These are phyloP conservation scores for Phytophthora melonis DNA, from an alignment of 352 stramenopile genomes.

Conservation along the genomic window DNA sequence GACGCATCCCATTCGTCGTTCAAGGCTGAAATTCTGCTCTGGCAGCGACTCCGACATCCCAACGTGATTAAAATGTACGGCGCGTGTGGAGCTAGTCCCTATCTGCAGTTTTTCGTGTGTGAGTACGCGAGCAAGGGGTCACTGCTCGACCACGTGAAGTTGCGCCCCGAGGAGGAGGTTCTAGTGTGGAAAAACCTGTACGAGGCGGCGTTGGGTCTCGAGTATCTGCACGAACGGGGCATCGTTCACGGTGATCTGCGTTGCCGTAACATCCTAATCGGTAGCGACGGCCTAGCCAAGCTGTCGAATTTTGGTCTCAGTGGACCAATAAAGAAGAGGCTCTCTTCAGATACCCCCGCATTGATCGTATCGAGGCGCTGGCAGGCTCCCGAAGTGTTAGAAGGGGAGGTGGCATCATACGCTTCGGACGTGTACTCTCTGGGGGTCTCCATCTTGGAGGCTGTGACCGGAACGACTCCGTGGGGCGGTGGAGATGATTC, in stretches of 20 bases:
- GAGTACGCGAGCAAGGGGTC: constrained; percentile 16
- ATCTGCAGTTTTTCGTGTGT: constrained; percentile 23
- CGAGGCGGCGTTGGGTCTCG: no score
- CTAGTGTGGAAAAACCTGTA: no score
- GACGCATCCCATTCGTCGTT: constrained; percentile 3
- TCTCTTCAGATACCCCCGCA: no score
- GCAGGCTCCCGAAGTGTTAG: not conserved
- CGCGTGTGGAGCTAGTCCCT: not conserved
- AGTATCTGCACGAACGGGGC: no score
- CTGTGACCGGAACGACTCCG: constrained; percentile 14
- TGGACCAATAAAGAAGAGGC: no score
- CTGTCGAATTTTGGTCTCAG: no score
- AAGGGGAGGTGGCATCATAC: not conserved
- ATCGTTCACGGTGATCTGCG: no score
- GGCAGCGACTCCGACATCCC: constrained; percentile 10
- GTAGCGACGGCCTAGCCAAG: no score
- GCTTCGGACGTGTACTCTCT: constrained; percentile 30
- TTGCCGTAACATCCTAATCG: no score
- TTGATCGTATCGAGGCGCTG: no score
- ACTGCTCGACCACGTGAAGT: constrained; percentile 11
- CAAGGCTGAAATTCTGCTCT: not conserved
- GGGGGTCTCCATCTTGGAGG: constrained; percentile 31
- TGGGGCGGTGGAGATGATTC: constrained; percentile 11
- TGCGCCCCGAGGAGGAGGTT: not conserved
- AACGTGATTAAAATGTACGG: constrained; percentile 15